Conservation (phyloP, 2,329 filamentous ascomycete genomes). For the Thielaviopsis musarum region DNA sequence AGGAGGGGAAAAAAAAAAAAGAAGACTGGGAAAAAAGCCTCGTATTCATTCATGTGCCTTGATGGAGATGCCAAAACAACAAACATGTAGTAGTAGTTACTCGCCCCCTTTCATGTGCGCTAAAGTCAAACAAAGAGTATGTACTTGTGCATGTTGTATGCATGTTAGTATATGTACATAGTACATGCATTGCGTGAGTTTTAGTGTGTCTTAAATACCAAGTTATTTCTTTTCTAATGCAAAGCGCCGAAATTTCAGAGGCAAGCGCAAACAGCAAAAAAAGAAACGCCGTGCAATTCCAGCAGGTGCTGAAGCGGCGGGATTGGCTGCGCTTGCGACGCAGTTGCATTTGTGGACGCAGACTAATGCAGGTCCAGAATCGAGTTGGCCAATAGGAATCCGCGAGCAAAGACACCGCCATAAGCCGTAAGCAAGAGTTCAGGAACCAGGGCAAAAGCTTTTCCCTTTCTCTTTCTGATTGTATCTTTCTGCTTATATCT, state of each 20-base stretch:
- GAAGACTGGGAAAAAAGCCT: not conserved
- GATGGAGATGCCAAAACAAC: not conserved
- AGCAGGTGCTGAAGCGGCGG: not conserved
- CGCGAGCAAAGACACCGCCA: not conserved
- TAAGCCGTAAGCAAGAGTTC: not conserved
- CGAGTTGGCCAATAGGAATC: not conserved
- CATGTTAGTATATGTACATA: not conserved
- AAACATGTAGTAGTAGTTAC: no score
- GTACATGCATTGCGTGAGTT: not conserved
- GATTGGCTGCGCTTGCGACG: not conserved
- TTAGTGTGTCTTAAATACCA: no score
- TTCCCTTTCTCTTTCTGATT: no score
- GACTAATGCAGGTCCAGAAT: not conserved
- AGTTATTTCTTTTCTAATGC: no score
- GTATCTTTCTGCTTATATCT: not conserved
- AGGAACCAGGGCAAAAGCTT: not conserved
- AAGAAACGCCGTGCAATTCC: not conserved
- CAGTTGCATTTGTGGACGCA: not conserved
- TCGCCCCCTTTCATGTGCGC: not conserved
- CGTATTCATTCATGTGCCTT: not conserved
- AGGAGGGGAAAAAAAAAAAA: not conserved
- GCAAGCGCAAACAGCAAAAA: no score
- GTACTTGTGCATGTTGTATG: not conserved
- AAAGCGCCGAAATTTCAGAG: no score
- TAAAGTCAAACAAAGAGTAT: not conserved